phyloP scores from a whole-genome alignment of 306 rosid genomes.

The Cotoneaster glaucophyllus region DNA sequence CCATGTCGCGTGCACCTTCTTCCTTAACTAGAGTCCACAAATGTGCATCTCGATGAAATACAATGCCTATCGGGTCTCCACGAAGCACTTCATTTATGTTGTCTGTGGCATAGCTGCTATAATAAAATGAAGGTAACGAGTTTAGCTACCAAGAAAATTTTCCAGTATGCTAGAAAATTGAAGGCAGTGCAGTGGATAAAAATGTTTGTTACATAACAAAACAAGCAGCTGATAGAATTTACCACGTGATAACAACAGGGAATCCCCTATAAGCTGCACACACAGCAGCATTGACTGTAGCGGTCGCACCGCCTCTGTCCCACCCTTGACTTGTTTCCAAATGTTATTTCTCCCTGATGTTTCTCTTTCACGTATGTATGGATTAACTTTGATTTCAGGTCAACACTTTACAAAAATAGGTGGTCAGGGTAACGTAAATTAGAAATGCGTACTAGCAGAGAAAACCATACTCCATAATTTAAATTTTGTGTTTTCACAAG shows the following conservation, averaged over 20 bases:
- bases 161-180: not conserved
- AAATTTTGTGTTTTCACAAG: not conserved
- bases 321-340: conserved; percentile 80
- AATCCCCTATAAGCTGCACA: conserved; percentile 63
- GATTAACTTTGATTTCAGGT: conserved; percentile 75
- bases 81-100: conserved; percentile 68
- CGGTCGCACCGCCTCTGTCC: conserved; percentile 95
- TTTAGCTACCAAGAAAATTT: conserved; percentile 14
- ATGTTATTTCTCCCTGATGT: conserved; percentile 67
- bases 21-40: conserved; percentile 61
- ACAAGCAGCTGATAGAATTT: not conserved
- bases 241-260: conserved; percentile 93
- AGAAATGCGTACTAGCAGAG: not conserved
- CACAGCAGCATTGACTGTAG: conserved; percentile 83
- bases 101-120: conserved; percentile 65
- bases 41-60: conserved; percentile 82
- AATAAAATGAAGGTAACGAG: not conserved
- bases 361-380: conserved; percentile 69
- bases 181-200: too few species aligned
- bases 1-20: conserved; percentile 71
- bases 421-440: conserved; percentile 35
- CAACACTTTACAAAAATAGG: conserved; percentile 75
- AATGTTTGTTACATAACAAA: not conserved
- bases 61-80: conserved; percentile 73
- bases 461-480: not conserved